Percentiles rank a stretch among this genome's conserved stretches.
Conservation (phyloP, 495 filamentous ascomycete species). For the Penicillium verhagenii region DNA sequence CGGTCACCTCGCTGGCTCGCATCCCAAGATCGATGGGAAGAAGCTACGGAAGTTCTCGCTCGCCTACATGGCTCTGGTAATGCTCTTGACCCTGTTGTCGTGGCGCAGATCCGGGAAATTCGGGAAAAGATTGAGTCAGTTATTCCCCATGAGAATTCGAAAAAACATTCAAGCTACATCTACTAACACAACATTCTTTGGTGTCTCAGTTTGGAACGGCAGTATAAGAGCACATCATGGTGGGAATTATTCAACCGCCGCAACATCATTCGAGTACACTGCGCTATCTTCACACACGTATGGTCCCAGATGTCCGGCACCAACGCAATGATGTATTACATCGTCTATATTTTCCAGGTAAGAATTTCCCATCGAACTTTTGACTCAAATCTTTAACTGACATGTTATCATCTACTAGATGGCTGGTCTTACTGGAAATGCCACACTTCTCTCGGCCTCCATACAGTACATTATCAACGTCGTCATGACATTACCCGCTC, state of each 20-base stretch:
- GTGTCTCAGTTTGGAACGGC: slow-evolving; percentile 23
- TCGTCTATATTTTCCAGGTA: slow-evolving; percentile 69
- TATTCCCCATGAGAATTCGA: no score
- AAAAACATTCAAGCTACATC: no score
- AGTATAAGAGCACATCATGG: slow-evolving; percentile 48
- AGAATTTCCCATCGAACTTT: not conserved
- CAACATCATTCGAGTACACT: slow-evolving; percentile 65
- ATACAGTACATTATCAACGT: slow-evolving; percentile 82
- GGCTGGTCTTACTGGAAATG: slow-evolving; percentile 35
- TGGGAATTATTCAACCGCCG: slow-evolving; percentile 57
- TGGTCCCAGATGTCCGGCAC: slow-evolving; percentile 76
- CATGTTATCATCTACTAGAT: slow-evolving; percentile 10
- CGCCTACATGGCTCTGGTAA: slow-evolving; percentile 28
- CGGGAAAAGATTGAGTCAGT: slow-evolving; percentile 21
- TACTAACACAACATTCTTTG: no score
- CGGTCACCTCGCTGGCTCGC: slow-evolving; percentile 67
- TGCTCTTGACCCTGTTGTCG: slow-evolving; percentile 11
- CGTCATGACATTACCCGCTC: slow-evolving; percentile 58
- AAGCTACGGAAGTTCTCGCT: slow-evolving; percentile 55
- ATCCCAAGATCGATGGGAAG: slow-evolving; percentile 54
- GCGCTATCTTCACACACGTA: slow-evolving; percentile 74
- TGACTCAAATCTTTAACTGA: not conserved
- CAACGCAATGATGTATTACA: slow-evolving; percentile 79
- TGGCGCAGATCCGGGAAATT: slow-evolving; percentile 17
- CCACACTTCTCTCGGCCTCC: slow-evolving; percentile 63